Base-by-base conservation (phyloP, 75 land plant species). In the Pinus taeda region DNA sequence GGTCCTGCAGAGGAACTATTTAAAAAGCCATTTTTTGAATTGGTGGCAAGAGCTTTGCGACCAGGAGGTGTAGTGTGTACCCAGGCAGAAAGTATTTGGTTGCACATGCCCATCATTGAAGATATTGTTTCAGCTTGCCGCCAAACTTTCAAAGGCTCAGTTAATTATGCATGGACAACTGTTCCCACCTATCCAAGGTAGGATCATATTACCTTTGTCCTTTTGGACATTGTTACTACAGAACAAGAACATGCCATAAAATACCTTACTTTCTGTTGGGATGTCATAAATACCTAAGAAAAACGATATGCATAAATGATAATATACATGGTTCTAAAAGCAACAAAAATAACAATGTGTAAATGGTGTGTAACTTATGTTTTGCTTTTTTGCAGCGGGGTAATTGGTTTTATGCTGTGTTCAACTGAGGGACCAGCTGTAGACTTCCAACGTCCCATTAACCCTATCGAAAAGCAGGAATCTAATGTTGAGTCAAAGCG, bases 381-480 rank as follows among this genome's bases (percentile, higher is more conserved):
- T 17, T 15, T 15, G 39, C 55, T 39, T 42, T 18, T n/a, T 84
- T 86, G 76, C 89, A 97, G 99, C 83, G 99, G 99, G 4, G 92
- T 93, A 71, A 93, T 97, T 81, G 99, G 99, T n/a, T 97, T 97
- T 82, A 95, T 97, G 99, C 91, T 97, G 42, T 97, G 99, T 77
- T 93, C 98, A 6, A 93, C 94, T 57, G 99, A 93, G 79, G 99
- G 99, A 15, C 99, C 99, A 18, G 17, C 79, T 29, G 99, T 97
- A 55, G 91, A 97, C 77, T 95, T 97, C 74, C 85, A 85, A 79
- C 85, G 91, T 65, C 94, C 99, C 0, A 82, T 88, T 42, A 89
- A 90, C 76, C 83, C 86, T 4, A 88, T 93, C 14, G 91, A 95
- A 15, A 86, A 88, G 49, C 73, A 79, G 45, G 83, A 80, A 15